Conservation (phyloP, 2,329 filamentous ascomycete genomes). For the Colletotrichum cereale region DNA sequence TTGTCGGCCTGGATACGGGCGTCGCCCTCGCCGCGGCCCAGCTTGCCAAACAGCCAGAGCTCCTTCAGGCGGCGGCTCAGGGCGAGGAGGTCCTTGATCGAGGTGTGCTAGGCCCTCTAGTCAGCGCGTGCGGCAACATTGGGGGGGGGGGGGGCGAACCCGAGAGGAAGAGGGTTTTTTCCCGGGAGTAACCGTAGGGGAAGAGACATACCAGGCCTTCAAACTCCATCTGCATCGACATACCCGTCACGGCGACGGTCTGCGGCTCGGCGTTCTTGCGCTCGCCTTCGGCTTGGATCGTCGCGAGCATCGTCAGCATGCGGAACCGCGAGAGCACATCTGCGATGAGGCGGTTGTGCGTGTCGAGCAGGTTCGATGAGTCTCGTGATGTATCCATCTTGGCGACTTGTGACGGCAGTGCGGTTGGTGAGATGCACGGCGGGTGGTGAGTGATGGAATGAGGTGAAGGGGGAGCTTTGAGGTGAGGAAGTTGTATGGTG, state of each 20-base stretch:
- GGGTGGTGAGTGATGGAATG: neutral
- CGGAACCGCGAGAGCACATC: constrained; percentile 59
- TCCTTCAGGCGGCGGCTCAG: constrained; percentile 60
- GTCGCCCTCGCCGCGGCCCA: constrained; percentile 53
- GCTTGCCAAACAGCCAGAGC: constrained; percentile 59
- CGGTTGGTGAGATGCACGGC: neutral
- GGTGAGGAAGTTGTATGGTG: constrained; percentile 13
- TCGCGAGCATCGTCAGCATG: constrained; percentile 58
- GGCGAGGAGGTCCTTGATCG: constrained; percentile 59
- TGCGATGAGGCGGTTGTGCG: constrained; percentile 59
- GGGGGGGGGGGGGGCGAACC: neutral
- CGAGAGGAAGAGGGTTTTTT: neutral
- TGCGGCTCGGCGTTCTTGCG: constrained; percentile 53
- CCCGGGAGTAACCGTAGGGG: no score
- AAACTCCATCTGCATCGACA: constrained; percentile 61
- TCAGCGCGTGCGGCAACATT: neutral
- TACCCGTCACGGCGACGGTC: constrained; percentile 56
- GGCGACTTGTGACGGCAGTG: neutral
- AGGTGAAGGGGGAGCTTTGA: constrained; percentile 6
- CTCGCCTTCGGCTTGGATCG: constrained; percentile 56
- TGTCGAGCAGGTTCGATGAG: constrained; percentile 48
- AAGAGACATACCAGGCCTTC: constrained; percentile 52
- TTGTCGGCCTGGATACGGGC: constrained; percentile 52
- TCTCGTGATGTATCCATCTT: constrained; percentile 37
- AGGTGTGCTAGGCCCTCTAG: constrained; percentile 50